Conservation (phyloP, 176 grass and related monocot species). For the Paspalum vaginatum region DNA sequence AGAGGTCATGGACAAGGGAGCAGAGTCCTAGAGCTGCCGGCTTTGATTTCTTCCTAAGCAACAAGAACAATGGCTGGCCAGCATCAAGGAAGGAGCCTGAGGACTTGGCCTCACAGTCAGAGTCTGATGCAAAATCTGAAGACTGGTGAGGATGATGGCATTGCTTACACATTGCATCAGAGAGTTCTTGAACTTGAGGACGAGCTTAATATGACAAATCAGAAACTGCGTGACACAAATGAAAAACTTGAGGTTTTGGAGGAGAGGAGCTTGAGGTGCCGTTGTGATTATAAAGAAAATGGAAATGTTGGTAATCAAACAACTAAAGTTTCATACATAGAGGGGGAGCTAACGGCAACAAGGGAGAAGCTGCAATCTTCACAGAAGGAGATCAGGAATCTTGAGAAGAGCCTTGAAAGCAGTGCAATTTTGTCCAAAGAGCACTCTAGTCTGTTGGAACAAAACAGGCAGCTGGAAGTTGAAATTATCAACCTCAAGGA, state of each 20-base stretch:
- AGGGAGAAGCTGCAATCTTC: conserved; percentile 45
- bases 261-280: conserved; percentile 40
- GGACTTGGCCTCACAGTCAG: conserved; percentile 52
- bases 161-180: conserved; percentile 60
- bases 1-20: conserved; percentile 61
- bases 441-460: conserved; percentile 34
- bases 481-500: conserved; percentile 39
- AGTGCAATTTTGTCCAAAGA: conserved; percentile 33
- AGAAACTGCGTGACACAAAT: conserved; percentile 36
- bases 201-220: conserved; percentile 35
- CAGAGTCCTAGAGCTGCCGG: conserved; percentile 61
- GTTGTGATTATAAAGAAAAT: conserved; percentile 37
- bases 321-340: conserved; percentile 13
- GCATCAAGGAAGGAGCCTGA: conserved; percentile 46
- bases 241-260: conserved; percentile 51
- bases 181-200: conserved; percentile 66
- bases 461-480: conserved; percentile 38
- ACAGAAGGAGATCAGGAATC: conserved; percentile 32
- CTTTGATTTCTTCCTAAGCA: conserved; percentile 57
- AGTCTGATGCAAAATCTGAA: conserved; percentile 62
- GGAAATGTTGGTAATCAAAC: conserved; percentile 24
- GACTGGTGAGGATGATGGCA: conserved; percentile 59
- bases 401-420: conserved; percentile 46
- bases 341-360: not conserved
- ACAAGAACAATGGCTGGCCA: conserved; percentile 44